Conservation (phyloP, 2,329 filamentous ascomycete species). For the Coniochaeta sp. region DNA sequence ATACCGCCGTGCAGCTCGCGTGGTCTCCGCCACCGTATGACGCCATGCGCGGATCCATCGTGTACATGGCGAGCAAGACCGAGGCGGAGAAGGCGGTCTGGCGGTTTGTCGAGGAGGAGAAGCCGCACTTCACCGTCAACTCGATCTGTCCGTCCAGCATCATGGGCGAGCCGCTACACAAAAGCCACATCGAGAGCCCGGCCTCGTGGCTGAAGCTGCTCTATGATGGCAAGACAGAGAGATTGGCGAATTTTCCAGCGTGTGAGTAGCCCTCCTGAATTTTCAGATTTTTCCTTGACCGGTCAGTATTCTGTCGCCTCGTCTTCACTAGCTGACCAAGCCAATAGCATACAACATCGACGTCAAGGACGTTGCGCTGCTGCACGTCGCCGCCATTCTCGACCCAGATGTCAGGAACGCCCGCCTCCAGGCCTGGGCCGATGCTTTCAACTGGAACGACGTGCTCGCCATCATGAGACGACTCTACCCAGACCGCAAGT, state of each 20-base stretch:
- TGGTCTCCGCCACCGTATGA: constrained; percentile 5
- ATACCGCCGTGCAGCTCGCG: constrained; percentile 6
- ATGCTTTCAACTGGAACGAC: constrained; percentile 17
- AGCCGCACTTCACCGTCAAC: constrained; percentile 8
- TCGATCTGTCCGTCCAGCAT: constrained; percentile 4
- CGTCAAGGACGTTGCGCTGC: constrained; percentile 18
- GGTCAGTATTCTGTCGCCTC: background rate
- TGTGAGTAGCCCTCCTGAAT: background rate
- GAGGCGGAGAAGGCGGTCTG: constrained; percentile 2
- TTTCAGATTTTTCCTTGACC: background rate
- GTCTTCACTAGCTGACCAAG: background rate
- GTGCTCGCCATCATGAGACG: constrained; percentile 12
- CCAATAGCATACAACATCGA: constrained; percentile 13
- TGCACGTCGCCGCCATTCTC: constrained; percentile 21
- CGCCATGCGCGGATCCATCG: background rate
- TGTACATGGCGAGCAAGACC: constrained; percentile 4
- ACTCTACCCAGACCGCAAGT: constrained; percentile 2
- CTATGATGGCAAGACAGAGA: background rate
- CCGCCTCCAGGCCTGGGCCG: constrained; percentile 19
- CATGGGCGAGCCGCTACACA: constrained; percentile 1
- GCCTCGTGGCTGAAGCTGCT: constrained; percentile 3
- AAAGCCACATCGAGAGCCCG: background rate
- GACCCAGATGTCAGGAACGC: constrained; percentile 16
- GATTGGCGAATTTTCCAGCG: background rate
- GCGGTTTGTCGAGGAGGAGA: background rate